Percentiles rank a stretch among this genome's conserved stretches.
Evolutionary conservation across 495 filamentous ascomycete species (phyloP).

Genomic region (Saxophila tyrrhenica): DNA sequence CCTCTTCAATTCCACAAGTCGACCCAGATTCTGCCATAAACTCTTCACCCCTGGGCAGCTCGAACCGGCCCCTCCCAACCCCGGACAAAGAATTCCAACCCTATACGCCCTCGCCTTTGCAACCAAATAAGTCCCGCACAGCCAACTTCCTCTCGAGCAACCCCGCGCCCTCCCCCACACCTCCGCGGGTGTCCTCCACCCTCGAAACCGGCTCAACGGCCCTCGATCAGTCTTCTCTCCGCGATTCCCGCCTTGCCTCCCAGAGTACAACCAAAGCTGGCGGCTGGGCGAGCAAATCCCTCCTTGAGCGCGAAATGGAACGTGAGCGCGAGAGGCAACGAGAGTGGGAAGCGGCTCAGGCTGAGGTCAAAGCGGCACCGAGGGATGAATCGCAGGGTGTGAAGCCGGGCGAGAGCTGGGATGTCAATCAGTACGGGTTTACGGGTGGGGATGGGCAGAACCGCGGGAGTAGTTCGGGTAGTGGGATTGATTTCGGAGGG

Average conservation of each 20-base stretch:
- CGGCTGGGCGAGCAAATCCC: conserved; percentile 66
- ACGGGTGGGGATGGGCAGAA: conserved; percentile 70
- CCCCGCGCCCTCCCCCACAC: conserved; percentile 34
- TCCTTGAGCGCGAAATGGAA: conserved; percentile 94
- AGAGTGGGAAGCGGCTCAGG: conserved; percentile 92
- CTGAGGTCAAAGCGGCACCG: conserved; percentile 42
- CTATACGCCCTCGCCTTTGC: conserved; percentile 19
- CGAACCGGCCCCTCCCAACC: conserved; percentile 21
- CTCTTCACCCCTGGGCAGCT: conserved; percentile 15
- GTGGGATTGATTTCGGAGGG: conserved; percentile 19
- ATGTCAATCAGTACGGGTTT: conserved; percentile 81
- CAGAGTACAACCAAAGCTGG: conserved; percentile 61
- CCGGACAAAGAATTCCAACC: conserved; percentile 21
- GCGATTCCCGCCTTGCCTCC: conserved; percentile 49
- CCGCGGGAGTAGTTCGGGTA: conserved; percentile 7
- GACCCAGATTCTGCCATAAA: conserved; percentile 6
- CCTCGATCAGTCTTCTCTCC: conserved; percentile 55
- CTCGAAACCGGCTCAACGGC: conserved; percentile 49
- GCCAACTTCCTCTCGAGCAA: conserved; percentile 41
- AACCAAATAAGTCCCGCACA: conserved; percentile 13
- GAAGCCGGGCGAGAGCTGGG: conserved; percentile 53
- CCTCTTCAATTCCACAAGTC: conserved; percentile 13
- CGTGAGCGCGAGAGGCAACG: conserved; percentile 81
- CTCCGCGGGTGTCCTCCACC: conserved; percentile 31
- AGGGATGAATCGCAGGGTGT: conserved; percentile 34